Percentiles rank a stretch among this genome's conserved stretches.
phyloP scores from a whole-genome alignment of 1,284 basidiomycete species.

The Coniophora puteana region DNA sequence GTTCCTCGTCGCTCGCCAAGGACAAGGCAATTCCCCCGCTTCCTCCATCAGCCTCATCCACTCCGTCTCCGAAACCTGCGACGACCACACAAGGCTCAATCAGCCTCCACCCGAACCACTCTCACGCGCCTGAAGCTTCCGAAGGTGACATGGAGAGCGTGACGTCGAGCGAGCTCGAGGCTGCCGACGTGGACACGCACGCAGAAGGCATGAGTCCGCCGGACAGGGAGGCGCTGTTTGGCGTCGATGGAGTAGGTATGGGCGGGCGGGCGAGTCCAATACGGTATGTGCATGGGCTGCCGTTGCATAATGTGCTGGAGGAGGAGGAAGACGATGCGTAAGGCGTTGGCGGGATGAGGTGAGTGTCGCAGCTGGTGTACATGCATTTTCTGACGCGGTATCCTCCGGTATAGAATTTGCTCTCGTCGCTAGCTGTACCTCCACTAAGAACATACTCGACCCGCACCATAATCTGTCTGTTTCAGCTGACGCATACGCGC shows the following conservation, averaged over 20 bases:
- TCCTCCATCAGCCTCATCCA: background rate
- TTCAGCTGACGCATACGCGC: too few species aligned
- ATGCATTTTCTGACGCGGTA: too few species aligned
- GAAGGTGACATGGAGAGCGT: slow-evolving; percentile 6
- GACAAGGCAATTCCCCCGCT: slow-evolving; percentile 4
- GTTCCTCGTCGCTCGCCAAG: slow-evolving; percentile 17
- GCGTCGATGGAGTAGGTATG: slow-evolving; percentile 30
- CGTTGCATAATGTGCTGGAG: slow-evolving; percentile 81
- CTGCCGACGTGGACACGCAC: slow-evolving; percentile 17
- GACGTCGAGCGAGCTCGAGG: slow-evolving; percentile 10
- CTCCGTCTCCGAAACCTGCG: slow-evolving; percentile 13
- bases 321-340: slow-evolving; percentile 64
- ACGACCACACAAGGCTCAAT: slow-evolving; percentile 14
- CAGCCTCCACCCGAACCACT: background rate
- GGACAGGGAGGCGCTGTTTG: slow-evolving; percentile 15
- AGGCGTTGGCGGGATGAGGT: too few species aligned
- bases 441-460: too few species aligned
- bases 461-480: too few species aligned
- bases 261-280: slow-evolving; percentile 57
- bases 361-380: too few species aligned
- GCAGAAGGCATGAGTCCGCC: background rate
- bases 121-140: background rate
- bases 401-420: too few species aligned
- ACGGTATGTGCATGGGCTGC: slow-evolving; percentile 83
- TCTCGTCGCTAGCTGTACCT: too few species aligned